phyloP scores from a whole-genome alignment of 192 early-diverging fungal species.

The Coemansia sp. region DNA sequence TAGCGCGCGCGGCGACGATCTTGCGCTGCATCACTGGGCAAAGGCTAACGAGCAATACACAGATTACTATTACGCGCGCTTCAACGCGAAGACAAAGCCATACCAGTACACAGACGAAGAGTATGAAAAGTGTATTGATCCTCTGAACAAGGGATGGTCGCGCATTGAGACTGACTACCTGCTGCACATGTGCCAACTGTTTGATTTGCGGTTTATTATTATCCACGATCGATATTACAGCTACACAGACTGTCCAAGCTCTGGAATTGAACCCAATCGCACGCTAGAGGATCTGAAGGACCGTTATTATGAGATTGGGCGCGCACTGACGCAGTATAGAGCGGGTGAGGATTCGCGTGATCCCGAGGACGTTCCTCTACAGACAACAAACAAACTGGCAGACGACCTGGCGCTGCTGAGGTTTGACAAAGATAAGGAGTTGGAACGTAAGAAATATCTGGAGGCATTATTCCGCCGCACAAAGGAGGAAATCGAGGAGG shows the following conservation, averaged over 20 bases:
- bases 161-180: slow-evolving; percentile 85
- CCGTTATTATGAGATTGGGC: slow-evolving; percentile 73
- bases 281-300: slow-evolving; percentile 78
- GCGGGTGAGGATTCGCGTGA: slow-evolving; percentile 37
- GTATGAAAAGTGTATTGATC: slow-evolving; percentile 69
- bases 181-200: slow-evolving; percentile 66
- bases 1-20: slow-evolving; percentile 72
- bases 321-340: slow-evolving; percentile 64
- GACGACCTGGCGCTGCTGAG: slow-evolving; percentile 48
- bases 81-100: slow-evolving; percentile 70
- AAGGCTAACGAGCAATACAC: slow-evolving; percentile 65
- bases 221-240: slow-evolving; percentile 79
- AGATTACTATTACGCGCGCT: slow-evolving; percentile 76
- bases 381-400: slow-evolving; percentile 51
- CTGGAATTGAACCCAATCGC: slow-evolving; percentile 10
- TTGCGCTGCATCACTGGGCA: slow-evolving; percentile 76
- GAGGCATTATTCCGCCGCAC: slow-evolving; percentile 69
- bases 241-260: slow-evolving; percentile 19
- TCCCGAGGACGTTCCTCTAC: slow-evolving; percentile 45
- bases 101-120: slow-evolving; percentile 79
- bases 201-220: slow-evolving; percentile 82
- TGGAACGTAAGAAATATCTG: slow-evolving; percentile 79
- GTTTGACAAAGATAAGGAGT: slow-evolving; percentile 65
- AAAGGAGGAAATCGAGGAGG: slow-evolving; percentile 80
- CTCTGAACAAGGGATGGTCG: slow-evolving; percentile 72